phyloP scores from a whole-genome alignment of 805 yeast species.

The Candida ulmi region DNA sequence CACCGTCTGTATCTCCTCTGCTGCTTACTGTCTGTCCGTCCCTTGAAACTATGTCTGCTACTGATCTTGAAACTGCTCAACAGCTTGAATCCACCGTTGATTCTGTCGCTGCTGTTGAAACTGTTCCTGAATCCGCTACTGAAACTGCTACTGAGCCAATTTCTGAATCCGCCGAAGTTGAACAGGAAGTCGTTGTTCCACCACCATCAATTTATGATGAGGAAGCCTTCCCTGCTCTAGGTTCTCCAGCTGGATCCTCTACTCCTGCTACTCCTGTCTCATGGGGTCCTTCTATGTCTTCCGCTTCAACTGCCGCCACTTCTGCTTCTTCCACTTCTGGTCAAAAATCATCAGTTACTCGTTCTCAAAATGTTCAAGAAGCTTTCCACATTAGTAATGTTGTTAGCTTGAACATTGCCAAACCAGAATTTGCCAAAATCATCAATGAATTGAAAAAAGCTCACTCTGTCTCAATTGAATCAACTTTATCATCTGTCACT shows the following conservation, averaged over 20 bases:
- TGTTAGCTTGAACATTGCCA: conserved; percentile 58
- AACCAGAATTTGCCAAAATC: conserved; percentile 64
- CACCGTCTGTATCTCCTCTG: conserved; percentile 2
- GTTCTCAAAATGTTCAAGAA: conserved; percentile 64
- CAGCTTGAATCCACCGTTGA: neutral
- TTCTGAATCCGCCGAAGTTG: conserved; percentile 3
- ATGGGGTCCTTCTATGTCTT: conserved; percentile 40
- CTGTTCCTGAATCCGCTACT: conserved; percentile 1
- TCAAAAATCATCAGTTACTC: conserved; percentile 28
- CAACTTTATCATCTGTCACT: conserved; percentile 70
- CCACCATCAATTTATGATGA: conserved; percentile 44
- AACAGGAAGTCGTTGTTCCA: conserved; percentile 8
- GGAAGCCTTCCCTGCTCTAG: conserved; percentile 62
- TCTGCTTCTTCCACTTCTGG: conserved; percentile 11
- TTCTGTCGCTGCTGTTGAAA: conserved; percentile 2
- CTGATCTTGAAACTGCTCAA: neutral
- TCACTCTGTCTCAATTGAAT: conserved; percentile 67
- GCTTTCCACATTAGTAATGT: conserved; percentile 70
- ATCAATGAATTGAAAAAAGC: conserved; percentile 55
- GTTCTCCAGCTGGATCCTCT: conserved; percentile 33
- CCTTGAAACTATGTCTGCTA: conserved; percentile 3
- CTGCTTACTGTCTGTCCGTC: conserved; percentile 5
- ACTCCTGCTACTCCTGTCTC: conserved; percentile 24
- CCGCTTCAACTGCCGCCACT: conserved; percentile 23
- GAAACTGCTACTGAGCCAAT: neutral